These are phyloP conservation scores for Pichia paraexigua DNA, from an alignment of 805 yeast genomes.

Conservation along the genomic window DNA sequence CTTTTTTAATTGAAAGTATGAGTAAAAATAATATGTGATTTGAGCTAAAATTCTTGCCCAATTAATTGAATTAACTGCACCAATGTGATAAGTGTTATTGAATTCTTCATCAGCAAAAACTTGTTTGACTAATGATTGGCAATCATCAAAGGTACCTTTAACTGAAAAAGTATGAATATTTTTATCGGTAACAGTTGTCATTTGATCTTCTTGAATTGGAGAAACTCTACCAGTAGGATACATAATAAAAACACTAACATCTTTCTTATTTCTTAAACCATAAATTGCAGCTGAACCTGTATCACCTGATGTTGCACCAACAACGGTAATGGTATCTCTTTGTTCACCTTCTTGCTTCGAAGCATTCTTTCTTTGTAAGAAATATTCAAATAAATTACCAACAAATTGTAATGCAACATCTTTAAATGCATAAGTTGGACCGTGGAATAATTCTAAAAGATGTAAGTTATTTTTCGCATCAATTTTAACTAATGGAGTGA, in stretches of 20 bases:
- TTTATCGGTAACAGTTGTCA: constrained; percentile 90
- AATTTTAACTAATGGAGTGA: constrained; percentile 66
- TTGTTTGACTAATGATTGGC: constrained; percentile 93
- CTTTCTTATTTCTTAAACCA: constrained; percentile 94
- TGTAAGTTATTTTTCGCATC: constrained; percentile 50
- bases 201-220: constrained; percentile 96
- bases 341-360: constrained; percentile 37
- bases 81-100: constrained; percentile 84
- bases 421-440: constrained; percentile 98
- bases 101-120: constrained; percentile 85
- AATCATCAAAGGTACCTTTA: constrained; percentile 94
- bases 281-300: constrained; percentile 99
- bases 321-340: constrained; percentile 84
- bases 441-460: constrained; percentile 91
- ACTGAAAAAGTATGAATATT: constrained; percentile 95
- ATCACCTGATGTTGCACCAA: constrained; percentile 98
- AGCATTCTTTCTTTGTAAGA: constrained; percentile 67
- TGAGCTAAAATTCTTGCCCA: constrained; percentile 99
- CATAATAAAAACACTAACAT: constrained; percentile 92
- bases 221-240: constrained; percentile 98
- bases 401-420: constrained; percentile 98
- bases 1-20: constrained; percentile 68
- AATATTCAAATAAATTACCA: constrained; percentile 93
- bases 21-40: constrained; percentile 90
- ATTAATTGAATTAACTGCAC: constrained; percentile 96